Evolutionary conservation across 148 eudicot genomes (phyloP), one percentile per base, ranked within the genome.

Genomic region (Chenopodium formosanum): DNA sequence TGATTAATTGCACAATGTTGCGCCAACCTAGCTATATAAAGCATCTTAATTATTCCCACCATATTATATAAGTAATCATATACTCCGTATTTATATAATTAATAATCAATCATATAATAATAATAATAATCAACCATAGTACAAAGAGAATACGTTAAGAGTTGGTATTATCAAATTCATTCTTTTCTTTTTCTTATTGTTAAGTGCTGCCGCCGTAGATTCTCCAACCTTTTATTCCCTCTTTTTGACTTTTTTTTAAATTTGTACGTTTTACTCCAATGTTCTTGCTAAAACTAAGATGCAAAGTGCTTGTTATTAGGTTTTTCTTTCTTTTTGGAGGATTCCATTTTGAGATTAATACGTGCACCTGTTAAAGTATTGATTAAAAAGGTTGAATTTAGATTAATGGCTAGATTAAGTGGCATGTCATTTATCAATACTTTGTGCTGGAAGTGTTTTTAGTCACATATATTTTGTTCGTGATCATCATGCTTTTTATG

Each of bases 201-300:
- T 12, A 37, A 63, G 65, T 77, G 17, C 8, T 62, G 8, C 31
- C 17, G 70, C 48, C 20, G 11, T 77, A 44, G 70, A 63, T 64
- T 64, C 79, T 77, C 79, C 68, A 40, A 50, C 74, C 9, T 34
- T 17, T 16, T 32, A 5, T 44, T 47, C 73, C 31, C 7, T 31
- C n/a, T 48, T 78, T 67, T 78, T 68, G 27, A 77, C 80, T 46
- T 67, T 66, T 34, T 40, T 40, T 6, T 5, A 40, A 40, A 40
- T 40, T 47, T 34, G n/a, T 4, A 7, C 27, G 73, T 79, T 79
- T 68, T 32, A 48, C 66, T 50, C 74, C 81, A 77, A 77, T n/a
- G 60, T 64, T 37, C 58, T 29, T 29, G 56, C 58, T 65, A 74
- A 47, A 20, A 50, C 32, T 11, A 62, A 62, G 25, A 22, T 20